Evolutionary conservation across 139 green algal genomes (phyloP).

Genomic region (Haematococcus lacustris): DNA sequence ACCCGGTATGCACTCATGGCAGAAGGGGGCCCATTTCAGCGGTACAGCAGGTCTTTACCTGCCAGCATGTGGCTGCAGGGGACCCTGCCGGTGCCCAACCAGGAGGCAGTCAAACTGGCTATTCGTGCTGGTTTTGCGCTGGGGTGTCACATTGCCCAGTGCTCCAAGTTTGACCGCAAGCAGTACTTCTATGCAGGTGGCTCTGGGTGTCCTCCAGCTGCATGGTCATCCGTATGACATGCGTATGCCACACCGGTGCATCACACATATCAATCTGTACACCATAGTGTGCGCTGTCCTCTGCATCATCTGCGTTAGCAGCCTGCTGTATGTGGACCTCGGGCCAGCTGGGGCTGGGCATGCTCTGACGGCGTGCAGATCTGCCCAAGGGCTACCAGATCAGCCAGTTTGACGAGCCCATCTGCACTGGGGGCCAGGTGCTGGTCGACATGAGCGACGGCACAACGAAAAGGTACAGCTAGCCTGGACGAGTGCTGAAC

Average conservation of each 20-base stretch:
- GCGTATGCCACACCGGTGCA: too few species aligned
- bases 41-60: too few species aligned
- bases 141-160: constrained; percentile 55
- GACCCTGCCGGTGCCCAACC: constrained; percentile 79
- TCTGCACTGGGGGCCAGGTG: constrained; percentile 58
- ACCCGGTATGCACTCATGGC: constrained; percentile 73
- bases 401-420: constrained; percentile 86
- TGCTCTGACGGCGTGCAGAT: too few species aligned
- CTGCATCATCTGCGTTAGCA: too few species aligned
- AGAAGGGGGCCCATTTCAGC: too few species aligned
- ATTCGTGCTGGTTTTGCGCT: constrained; percentile 81
- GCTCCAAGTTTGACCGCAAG: constrained; percentile 97
- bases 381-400: constrained; percentile 98
- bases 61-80: constrained; percentile 43
- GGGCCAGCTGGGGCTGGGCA: too few species aligned
- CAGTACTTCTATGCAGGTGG: constrained; percentile 95
- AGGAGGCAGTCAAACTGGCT: constrained; percentile 59
- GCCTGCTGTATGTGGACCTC: too few species aligned
- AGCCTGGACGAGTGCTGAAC: too few species aligned
- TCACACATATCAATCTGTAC: too few species aligned
- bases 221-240: too few species aligned
- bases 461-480: constrained; percentile 23
- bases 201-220: too few species aligned
- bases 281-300: too few species aligned
- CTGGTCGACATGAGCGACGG: constrained; percentile 42